phyloP scores from a whole-genome alignment of 495 filamentous ascomycete genomes.

The Hypoxylon rickii region DNA sequence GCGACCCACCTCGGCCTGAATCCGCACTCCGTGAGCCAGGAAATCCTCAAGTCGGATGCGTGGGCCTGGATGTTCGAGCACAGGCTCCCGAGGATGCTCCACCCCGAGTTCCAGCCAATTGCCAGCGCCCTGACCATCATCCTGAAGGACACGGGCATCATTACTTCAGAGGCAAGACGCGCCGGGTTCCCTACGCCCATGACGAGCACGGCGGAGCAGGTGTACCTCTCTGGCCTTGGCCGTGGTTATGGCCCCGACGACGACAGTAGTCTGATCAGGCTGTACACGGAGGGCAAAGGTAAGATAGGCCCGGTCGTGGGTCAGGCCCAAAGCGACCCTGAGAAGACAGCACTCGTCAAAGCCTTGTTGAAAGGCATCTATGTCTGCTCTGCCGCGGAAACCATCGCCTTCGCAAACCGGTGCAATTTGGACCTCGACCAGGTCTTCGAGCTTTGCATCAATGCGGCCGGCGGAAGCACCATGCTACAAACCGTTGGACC shows the following conservation, averaged over 20 bases:
- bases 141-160: slow-evolving; percentile 79
- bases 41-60: slow-evolving; percentile 62
- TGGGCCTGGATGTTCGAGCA: slow-evolving; percentile 86
- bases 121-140: slow-evolving; percentile 78
- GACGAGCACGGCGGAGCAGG: slow-evolving; percentile 69
- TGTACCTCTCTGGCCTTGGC: slow-evolving; percentile 64
- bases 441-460: slow-evolving; percentile 67
- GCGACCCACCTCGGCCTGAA: slow-evolving; percentile 70
- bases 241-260: slow-evolving; percentile 68
- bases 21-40: slow-evolving; percentile 57
- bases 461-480: slow-evolving; percentile 70
- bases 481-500: slow-evolving; percentile 62
- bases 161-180: slow-evolving; percentile 68
- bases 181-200: slow-evolving; percentile 70
- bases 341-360: slow-evolving; percentile 58
- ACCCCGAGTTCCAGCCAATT: slow-evolving; percentile 63
- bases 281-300: slow-evolving; percentile 56
- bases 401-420: slow-evolving; percentile 65
- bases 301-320: slow-evolving; percentile 45
- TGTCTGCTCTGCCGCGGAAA: slow-evolving; percentile 66
- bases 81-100: slow-evolving; percentile 69
- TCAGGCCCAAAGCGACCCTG: slow-evolving; percentile 43
- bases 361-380: slow-evolving; percentile 67
- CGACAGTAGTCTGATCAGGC: slow-evolving; percentile 69
- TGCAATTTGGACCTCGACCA: slow-evolving; percentile 67